Evolutionary conservation across 1,139 yeast species (phyloP).

Genomic region (Lodderomyces elongisporus): DNA sequence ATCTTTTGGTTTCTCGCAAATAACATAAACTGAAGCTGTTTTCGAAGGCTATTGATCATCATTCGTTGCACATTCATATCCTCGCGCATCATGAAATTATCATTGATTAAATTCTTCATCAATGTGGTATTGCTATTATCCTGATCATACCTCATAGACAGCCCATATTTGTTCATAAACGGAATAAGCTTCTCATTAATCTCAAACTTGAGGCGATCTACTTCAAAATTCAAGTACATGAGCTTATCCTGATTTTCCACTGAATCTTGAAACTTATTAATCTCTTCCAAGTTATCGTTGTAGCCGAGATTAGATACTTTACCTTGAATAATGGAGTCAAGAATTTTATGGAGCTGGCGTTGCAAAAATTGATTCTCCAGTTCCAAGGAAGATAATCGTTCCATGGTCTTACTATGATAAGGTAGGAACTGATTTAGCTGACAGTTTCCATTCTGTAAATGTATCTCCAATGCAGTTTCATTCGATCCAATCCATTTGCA

Average conservation of each 20-base stretch:
- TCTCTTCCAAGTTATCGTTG: conserved; percentile 44
- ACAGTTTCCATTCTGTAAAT: conserved; percentile 29
- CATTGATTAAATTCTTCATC: conserved; percentile 34
- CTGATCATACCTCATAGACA: conserved; percentile 21
- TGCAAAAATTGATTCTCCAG: conserved; percentile 31
- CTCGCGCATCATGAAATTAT: conserved; percentile 43
- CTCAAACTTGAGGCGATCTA: conserved; percentile 39
- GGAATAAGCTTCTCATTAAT: conserved; percentile 39
- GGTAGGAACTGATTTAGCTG: conserved; percentile 32
- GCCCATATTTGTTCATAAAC: conserved; percentile 23
- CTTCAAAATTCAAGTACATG: conserved; percentile 32
- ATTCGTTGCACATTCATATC: conserved; percentile 45
- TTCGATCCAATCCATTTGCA: conserved; percentile 39
- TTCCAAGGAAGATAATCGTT: conserved; percentile 17
- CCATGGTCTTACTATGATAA: conserved; percentile 18
- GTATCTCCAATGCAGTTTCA: conserved; percentile 37
- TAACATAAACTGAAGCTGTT: conserved; percentile 47
- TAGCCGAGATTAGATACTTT: conserved; percentile 50
- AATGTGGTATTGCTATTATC: conserved; percentile 37
- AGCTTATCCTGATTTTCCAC: conserved; percentile 27
- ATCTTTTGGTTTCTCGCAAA: conserved; percentile 27
- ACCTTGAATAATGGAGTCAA: conserved; percentile 48
- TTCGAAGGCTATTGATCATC: conserved; percentile 43
- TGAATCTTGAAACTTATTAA: conserved; percentile 22
- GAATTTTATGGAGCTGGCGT: conserved; percentile 40